A percentile compares a stretch with the other conserved stretches of the same genome.
Conservation (phyloP, 371 early-diverging fungal species). For the Mycotypha africana region DNA sequence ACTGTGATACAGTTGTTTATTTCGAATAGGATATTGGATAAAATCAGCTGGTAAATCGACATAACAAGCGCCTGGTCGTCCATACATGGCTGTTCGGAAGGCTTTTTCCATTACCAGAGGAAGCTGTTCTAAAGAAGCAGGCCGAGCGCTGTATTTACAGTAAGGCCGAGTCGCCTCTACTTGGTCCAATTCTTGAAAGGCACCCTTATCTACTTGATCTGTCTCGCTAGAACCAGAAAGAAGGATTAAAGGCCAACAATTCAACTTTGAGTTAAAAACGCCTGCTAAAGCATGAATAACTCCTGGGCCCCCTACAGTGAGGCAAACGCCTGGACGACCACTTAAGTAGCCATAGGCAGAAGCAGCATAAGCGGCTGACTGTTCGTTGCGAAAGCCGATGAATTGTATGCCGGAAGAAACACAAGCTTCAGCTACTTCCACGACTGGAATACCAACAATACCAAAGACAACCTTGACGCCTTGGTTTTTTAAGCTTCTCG, state of each 20-base stretch:
- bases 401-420: conserved; percentile 67
- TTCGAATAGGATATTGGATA: conserved; percentile 49
- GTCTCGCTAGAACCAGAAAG: conserved; percentile 58
- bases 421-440: conserved; percentile 73
- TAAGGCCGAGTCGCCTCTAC: conserved; percentile 62
- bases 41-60: conserved; percentile 74
- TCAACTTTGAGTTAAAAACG: conserved; percentile 64
- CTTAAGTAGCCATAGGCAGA: conserved; percentile 65
- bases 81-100: conserved; percentile 46
- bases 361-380: conserved; percentile 77
- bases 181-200: conserved; percentile 78
- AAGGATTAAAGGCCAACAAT: conserved; percentile 66
- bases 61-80: conserved; percentile 72
- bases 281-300: conserved; percentile 77
- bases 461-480: conserved; percentile 73
- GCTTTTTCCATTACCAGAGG: conserved; percentile 58
- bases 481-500: conserved; percentile 51
- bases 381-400: conserved; percentile 75
- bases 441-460: conserved; percentile 82
- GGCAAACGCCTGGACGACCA: conserved; percentile 68
- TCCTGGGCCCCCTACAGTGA: conserved; percentile 79
- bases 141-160: conserved; percentile 62
- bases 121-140: conserved; percentile 45
- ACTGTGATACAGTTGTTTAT: conserved; percentile 11
- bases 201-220: conserved; percentile 59